Evolutionary conservation across 208 protist genomes (phyloP), one percentile per base, ranked within the genome.

Genomic region (Crithidia bombi): DNA sequence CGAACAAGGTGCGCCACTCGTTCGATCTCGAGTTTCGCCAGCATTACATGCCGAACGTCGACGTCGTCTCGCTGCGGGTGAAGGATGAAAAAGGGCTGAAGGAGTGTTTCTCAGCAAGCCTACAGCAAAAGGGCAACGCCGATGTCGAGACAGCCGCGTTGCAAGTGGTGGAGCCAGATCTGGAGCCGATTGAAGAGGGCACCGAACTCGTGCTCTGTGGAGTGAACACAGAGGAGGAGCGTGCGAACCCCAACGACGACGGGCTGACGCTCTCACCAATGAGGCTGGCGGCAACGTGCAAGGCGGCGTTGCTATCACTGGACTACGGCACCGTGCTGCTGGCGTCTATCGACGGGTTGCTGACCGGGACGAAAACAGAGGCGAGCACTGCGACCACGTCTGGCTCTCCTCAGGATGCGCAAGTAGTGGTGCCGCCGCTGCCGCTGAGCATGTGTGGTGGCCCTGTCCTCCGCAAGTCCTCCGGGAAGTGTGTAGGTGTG

Each of bases 241-340:
- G 80, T 14, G 85, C 81, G 15, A 94, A 96, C 68, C 86, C 88
- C 12, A 93, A 88, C 71, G 91, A 94, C 69, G 89, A 94, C 52
- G 85, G 82, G 5, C 61, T 93, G 58, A 64, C 23, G 52, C 64
- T 96, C 47, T 49, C 21, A 14, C 65, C 73, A 46, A 61, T 65
- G 59, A 69, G 69, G 14, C 58, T 96, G 50, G 32, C 81, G 9
- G 91, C 78, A 0, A 77, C 82, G 19, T 94, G 85, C 59, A 86
- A 83, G 70, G 88, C 89, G 11, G 87, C 83, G 21, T 63, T 94
- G 21, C 76, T 93, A 23, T 89, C 91, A 3, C 59, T 90, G n/a
- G 86, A 94, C 73, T 96, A 94, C 65, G 91, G 91, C 44, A 96
- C 89, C 0, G 91, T 96, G 5, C 57, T 94, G 44, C 65, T 92